A percentile compares a stretch with the other conserved stretches of the same genome.
These are phyloP conservation scores for Colletotrichum tanaceti DNA, from an alignment of 2,329 filamentous ascomycete species.

Conservation along the genomic window DNA sequence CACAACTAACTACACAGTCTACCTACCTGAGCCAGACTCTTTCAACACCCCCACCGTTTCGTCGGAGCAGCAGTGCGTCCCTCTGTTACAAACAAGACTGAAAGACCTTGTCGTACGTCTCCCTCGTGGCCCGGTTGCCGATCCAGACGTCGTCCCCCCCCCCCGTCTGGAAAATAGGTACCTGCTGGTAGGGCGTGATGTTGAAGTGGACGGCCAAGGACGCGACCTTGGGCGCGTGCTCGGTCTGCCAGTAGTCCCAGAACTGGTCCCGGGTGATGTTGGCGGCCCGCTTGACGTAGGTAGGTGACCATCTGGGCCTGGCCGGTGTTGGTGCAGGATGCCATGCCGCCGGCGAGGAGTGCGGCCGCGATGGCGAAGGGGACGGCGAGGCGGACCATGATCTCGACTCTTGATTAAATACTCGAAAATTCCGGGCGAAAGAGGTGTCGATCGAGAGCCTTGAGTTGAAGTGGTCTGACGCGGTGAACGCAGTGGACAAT, in stretches of 20 bases:
- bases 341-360: constrained; percentile 13
- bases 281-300: constrained; percentile 46
- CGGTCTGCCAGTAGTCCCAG: constrained; percentile 48
- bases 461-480: neutral
- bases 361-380: constrained; percentile 16
- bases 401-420: too few species aligned
- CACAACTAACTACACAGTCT: too few species aligned
- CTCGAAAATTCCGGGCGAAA: neutral
- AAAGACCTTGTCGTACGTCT: constrained; percentile 45
- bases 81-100: constrained; percentile 34
- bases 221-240: constrained; percentile 47
- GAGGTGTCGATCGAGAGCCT: too few species aligned
- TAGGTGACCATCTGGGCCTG: constrained; percentile 47
- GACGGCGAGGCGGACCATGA: constrained; percentile 27
- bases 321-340: constrained; percentile 51
- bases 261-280: constrained; percentile 45
- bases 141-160: constrained; percentile 44
- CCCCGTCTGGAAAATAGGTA: constrained; percentile 29
- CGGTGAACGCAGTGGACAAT: neutral
- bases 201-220: constrained; percentile 46
- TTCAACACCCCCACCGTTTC: too few species aligned
- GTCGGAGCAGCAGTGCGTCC: neutral
- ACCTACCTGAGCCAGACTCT: too few species aligned
- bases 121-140: constrained; percentile 36
- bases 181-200: constrained; percentile 48